Percentiles rank a stretch among this genome's conserved stretches.
These are phyloP conservation scores for Nicotiana tabacum DNA, from an alignment of 257 asterid species.

Conservation along the genomic window DNA sequence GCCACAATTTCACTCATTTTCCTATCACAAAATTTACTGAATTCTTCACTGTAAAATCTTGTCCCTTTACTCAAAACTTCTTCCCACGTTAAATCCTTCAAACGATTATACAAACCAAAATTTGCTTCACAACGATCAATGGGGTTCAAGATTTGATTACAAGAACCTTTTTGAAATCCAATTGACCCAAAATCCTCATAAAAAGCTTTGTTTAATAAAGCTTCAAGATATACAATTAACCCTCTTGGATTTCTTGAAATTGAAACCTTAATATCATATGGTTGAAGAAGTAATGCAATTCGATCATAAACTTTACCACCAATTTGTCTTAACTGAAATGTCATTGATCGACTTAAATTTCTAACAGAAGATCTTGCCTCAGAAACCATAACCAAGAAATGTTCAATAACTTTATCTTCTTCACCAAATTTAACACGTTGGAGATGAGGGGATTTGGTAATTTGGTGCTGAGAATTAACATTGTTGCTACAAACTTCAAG, in stretches of 20 bases:
- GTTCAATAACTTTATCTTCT: slow-evolving; percentile 53
- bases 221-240: slow-evolving; percentile 59
- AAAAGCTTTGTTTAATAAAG: slow-evolving; percentile 59
- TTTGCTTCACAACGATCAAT: slow-evolving; percentile 70
- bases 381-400: slow-evolving; percentile 64
- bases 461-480: not conserved
- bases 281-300: slow-evolving; percentile 57
- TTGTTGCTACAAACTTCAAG: slow-evolving; percentile 45
- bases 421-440: slow-evolving; percentile 44
- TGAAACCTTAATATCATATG: slow-evolving; percentile 70
- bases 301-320: slow-evolving; percentile 64
- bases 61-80: slow-evolving; percentile 83
- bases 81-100: slow-evolving; percentile 80
- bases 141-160: slow-evolving; percentile 56
- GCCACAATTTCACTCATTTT: slow-evolving; percentile 96
- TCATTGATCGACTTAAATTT: slow-evolving; percentile 49
- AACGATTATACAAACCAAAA: slow-evolving; percentile 48
- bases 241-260: slow-evolving; percentile 66
- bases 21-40: slow-evolving; percentile 87
- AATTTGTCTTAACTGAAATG: slow-evolving; percentile 52
- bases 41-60: slow-evolving; percentile 73
- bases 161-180: slow-evolving; percentile 49
- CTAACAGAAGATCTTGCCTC: slow-evolving; percentile 68
- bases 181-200: slow-evolving; percentile 71
- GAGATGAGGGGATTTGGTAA: slow-evolving; percentile 24